Base-by-base conservation (phyloP, 805 yeast species). In the Yarrowia alimentaria region DNA sequence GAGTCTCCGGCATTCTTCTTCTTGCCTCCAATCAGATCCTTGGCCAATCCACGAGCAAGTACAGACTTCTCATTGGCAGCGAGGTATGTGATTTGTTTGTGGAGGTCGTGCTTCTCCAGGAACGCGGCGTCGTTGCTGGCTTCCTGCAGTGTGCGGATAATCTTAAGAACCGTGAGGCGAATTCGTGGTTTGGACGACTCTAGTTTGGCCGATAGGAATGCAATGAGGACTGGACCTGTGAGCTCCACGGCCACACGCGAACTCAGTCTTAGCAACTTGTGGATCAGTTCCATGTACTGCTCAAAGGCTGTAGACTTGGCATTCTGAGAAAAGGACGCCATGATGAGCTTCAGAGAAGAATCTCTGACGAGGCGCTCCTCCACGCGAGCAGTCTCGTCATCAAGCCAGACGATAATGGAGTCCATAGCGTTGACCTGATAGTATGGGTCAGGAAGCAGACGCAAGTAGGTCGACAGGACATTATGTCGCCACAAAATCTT, bases 391-490 rank as follows among this genome's bases (percentile, higher is more conserved):
- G 53, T 43, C 24, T 65, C 66, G 10, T 61, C 65, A 8, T 58
- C 60, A 17, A 64, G 54, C 72, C 73, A 68, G 1, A 61, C 60
- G 4, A 60, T 57, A 2, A 78, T 65, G 0, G 81, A 72, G 21
- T 78, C 80, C 54, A 76, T 66, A 2, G 81, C 77, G 58, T 74
- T 76, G 14, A 75, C 72, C 60, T 76, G 80, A 81, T 82, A 78
- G 56, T 77, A 76, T 0, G 78, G 73, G 57, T 79, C 81, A 8
- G 68, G 56, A 4, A 76, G 58, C 12, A 78, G 64, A 12, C 64
- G 61, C 28, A 69, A 64, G 53, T 77, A 59, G 8, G 62, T 66
- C 4, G 64, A 58, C 19, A 76, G 58, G 5, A 74, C 70, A 18
- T 69, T 68, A 49, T 69, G 57, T 33, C 63, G 64, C 59, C 68